Evolutionary conservation across 495 filamentous ascomycete species (phyloP), one percentile per base, ranked within the genome.

Genomic region (Xylaria palmicola): DNA sequence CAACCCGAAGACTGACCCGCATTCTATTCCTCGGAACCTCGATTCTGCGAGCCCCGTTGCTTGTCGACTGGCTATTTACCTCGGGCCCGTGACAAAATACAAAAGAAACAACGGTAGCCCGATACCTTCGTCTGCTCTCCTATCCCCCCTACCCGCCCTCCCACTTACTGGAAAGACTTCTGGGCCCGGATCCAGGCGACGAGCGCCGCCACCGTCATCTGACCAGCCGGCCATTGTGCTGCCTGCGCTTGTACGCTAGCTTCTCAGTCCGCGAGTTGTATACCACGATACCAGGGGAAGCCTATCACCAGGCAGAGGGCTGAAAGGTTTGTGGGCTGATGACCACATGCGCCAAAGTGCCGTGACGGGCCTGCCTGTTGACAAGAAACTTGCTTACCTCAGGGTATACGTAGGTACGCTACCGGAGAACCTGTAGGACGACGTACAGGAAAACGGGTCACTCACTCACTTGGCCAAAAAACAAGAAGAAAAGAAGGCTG

Each of bases 291-390:
- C 22, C 10, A 19, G 41, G 13, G 5, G 22, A 20, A 56, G 39
- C 53, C 37, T 20, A 34, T 44, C 13, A 32, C 9, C 8, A 32
- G 34, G 45, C 13, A 9, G 12, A 34, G 26, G 37, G 26, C 39
- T 26, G 20, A 32, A 55, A 43, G 37, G 53, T 39, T 24, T 56
- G 53, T 56, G 53, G 53, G 39, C 53, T 56, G 53, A 56, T 56
- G 53, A 56, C 53, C 37, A 27, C 53, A 56, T 56, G 53, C 53
- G 39, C 53, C 51, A 27, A 34, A 56, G 39, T 44, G 53, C 53
- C 26, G 53, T 44, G 53, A 43, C 34, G 53, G 40, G 8, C 53
- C 53, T 56, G n/a, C n/a, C n/a, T n/a, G n/a, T n/a, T n/a, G 39
- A 44, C 52, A 44, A 56, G 53, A 56, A 17, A 37, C 41, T n/a